Base-by-base conservation (phyloP, 2,329 filamentous ascomycete genomes). In the Daldinia eschscholtzii region DNA sequence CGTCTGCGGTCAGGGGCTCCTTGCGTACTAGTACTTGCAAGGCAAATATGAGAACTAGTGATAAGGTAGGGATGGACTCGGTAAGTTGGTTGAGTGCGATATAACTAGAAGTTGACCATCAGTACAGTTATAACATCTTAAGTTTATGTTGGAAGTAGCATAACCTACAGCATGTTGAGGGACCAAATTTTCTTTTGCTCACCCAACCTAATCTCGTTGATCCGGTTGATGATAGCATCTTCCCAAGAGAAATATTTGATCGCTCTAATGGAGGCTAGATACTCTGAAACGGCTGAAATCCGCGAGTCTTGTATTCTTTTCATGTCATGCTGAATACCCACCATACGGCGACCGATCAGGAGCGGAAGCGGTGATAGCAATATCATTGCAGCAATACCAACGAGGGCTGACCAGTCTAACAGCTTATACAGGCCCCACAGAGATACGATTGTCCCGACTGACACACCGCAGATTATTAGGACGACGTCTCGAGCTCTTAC, bases 211-310 rank as follows among this genome's bases (percentile, higher is more conserved):
- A 85, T 81, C 4, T 81, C 78, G 33, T 85, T 81, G 63, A 89
- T 84, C 57, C 82, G 83, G n/a, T 83, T 79, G 10, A 83, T 81
- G 68, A 87, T 83, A 35, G 84, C 81, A 18, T 83, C 81, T 73
- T 89, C 87, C 87, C 87, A 89, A 1, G 85, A 85, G 75, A 89
- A 88, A 71, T 88, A 89, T 73, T 89, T 89, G 77, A 89, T 84
- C 15, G 85, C 85, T 10, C 85, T 83, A 63, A 89, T 88, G 6
- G 87, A 87, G 28, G 82, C 79, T 28, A 89, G 80, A 70, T 88
- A 89, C 72, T 89, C 87, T 0, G 86, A 85, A 18, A 89, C 83
- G 20, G 86, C 81, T 0, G 86, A 88, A 61, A 89, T 85, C 28
- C 87, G 84, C 15, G 82, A 80, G 73, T 89, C 87, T 55, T 88